These are phyloP conservation scores for Fusarium nanum DNA, from an alignment of 2,329 filamentous ascomycete genomes.

Conservation along the genomic window DNA sequence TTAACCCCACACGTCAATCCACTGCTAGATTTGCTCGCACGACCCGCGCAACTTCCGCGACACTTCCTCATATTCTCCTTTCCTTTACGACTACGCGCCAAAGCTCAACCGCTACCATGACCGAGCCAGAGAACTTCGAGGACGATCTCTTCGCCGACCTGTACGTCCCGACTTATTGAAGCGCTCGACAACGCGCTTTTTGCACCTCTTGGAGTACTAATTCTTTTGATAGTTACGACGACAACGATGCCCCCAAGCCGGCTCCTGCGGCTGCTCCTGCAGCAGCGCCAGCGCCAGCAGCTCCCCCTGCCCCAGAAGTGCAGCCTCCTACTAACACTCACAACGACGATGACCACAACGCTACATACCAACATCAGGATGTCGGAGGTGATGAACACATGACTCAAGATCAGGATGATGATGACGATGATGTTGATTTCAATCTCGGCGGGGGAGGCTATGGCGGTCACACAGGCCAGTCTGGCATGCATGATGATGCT, in stretches of 20 bases:
- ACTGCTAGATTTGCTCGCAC: background rate
- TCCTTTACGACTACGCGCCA: conserved; percentile 21
- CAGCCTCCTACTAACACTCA: conserved; percentile 43
- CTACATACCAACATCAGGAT: conserved; percentile 37
- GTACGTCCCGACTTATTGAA: conserved; percentile 64
- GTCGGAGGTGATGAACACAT: conserved; percentile 55
- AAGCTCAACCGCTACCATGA: conserved; percentile 64
- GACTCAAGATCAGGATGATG: conserved; percentile 60
- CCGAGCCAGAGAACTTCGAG: conserved; percentile 84
- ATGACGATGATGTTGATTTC: conserved; percentile 70
- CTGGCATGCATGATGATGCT: conserved; percentile 47
- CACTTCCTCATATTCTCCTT: conserved; percentile 11
- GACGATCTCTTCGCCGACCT: conserved; percentile 97
- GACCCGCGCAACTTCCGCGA: conserved; percentile 12
- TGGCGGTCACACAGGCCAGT: conserved; percentile 45
- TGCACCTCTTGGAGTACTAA: conserved; percentile 9
- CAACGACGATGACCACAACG: conserved; percentile 44
- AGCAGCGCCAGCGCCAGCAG: conserved; percentile 34
- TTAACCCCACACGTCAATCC: background rate
- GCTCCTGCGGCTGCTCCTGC: conserved; percentile 49
- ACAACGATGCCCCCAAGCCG: conserved; percentile 63
- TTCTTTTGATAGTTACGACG: conserved; percentile 68
- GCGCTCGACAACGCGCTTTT: background rate
- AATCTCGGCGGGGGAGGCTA: conserved; percentile 60
- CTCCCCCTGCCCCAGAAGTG: conserved; percentile 43